Base-by-base conservation (phyloP, 2,329 filamentous ascomycete genomes). In the Salinomyces thailandicus region DNA sequence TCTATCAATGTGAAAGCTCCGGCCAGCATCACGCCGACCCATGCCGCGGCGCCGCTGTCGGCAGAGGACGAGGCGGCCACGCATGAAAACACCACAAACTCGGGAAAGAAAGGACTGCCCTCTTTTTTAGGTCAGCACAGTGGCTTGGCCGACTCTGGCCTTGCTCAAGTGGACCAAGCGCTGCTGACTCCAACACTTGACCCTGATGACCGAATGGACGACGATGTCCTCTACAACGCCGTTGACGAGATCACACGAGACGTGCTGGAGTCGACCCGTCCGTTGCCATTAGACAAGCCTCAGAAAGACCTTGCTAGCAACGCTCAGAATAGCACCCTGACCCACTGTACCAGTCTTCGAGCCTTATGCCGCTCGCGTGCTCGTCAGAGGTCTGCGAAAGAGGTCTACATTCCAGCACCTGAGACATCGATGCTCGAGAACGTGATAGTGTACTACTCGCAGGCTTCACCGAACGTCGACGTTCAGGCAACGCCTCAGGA, bases 91-190 rank as follows among this genome's bases (percentile, higher is more conserved):
- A n/a, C n/a, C n/a, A n/a, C n/a, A n/a, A n/a, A n/a, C n/a, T n/a
- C 22, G 15, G 20, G 16, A 5, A 16, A 26, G 5, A 36, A 40
- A 32, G 28, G 26, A 17, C 31, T 18, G 26, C 20, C 18, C 19
- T 36, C 41, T 42, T 47, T 45, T 47, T 45, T 45, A 47, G 43
- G 31, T 31, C 31, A 18, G 20, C 38, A 31, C n/a, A 26, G 19
- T 42, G 40, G 38, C 38, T 31, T 19, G 20, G 16, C 5, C 36
- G 35, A 16, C 17, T 42, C 34, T 30, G 33, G 33, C 17, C 33
- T 20, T 39, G 35, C 31, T 32, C 30, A 9, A 14, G 14, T 24
- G 3, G 12, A 30, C n/a, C 7, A 14, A 27, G 16, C 16, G 26
- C 5, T 12, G 16, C 12, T 13, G 14, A 15, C 14, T 20, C 13